phyloP scores from a whole-genome alignment of 805 yeast species.

The Clavispora santaluciae region DNA sequence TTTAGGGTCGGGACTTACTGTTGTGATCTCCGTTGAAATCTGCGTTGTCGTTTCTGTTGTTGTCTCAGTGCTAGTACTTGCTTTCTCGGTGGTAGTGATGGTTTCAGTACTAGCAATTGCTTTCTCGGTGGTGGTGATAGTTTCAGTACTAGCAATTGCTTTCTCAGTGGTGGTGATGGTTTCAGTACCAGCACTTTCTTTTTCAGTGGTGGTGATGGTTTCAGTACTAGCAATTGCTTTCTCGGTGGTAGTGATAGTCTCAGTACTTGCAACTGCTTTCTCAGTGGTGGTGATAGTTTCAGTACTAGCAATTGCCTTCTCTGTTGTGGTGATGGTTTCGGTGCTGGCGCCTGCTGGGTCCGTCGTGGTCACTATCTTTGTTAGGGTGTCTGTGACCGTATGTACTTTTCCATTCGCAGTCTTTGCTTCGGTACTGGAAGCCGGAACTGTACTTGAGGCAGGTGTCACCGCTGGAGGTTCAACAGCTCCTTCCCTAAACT shows the following conservation, averaged over 20 bases:
- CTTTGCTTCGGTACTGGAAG: neutral
- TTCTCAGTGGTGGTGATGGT: too few species aligned
- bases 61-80: neutral
- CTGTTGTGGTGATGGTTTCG: neutral
- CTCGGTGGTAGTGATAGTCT: neutral
- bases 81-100: too few species aligned
- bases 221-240: too few species aligned
- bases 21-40: neutral
- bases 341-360: neutral
- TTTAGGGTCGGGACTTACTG: neutral
- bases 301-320: too few species aligned
- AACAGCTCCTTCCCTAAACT: too few species aligned
- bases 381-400: neutral
- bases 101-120: neutral
- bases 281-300: neutral
- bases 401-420: neutral
- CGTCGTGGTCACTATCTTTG: neutral
- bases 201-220: too few species aligned
- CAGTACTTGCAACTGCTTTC: neutral
- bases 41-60: too few species aligned
- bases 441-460: too few species aligned
- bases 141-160: too few species aligned
- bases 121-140: too few species aligned
- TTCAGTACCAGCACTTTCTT: too few species aligned
- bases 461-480: too few species aligned